These are phyloP conservation scores for Prototheca cutis DNA, from an alignment of 163 green algal genomes.

Conservation along the genomic window DNA sequence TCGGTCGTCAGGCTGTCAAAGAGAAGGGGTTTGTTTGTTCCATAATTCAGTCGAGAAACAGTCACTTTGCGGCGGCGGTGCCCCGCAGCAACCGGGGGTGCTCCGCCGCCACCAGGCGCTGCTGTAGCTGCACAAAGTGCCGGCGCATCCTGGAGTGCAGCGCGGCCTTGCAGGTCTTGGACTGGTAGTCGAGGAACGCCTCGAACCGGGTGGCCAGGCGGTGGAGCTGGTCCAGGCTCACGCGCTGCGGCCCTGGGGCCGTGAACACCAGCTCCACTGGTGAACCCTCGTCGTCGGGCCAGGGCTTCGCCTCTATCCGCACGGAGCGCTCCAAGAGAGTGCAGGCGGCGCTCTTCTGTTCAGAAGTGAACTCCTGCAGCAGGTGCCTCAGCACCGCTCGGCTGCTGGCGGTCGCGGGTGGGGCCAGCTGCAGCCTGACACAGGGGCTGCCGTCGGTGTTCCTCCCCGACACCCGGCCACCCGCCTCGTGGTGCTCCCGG, in stretches of 20 bases:
- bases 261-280: background rate
- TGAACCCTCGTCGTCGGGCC: background rate
- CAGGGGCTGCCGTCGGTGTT: background rate
- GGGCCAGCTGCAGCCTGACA: background rate
- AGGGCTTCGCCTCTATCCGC: background rate
- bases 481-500: too few species aligned
- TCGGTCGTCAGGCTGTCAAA: background rate
- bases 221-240: background rate
- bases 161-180: background rate
- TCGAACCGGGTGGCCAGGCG: background rate
- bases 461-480: too few species aligned
- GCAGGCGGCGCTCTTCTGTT: background rate
- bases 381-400: background rate
- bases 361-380: background rate
- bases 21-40: background rate
- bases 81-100: background rate
- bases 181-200: background rate
- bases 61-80: background rate
- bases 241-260: background rate
- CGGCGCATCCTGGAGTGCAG: background rate
- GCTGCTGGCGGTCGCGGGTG: background rate
- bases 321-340: background rate
- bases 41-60: background rate
- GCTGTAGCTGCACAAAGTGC: background rate
- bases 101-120: background rate